These are phyloP conservation scores for Tephrocybe sp. DNA, from an alignment of 768 basidiomycete species.

Conservation along the genomic window DNA sequence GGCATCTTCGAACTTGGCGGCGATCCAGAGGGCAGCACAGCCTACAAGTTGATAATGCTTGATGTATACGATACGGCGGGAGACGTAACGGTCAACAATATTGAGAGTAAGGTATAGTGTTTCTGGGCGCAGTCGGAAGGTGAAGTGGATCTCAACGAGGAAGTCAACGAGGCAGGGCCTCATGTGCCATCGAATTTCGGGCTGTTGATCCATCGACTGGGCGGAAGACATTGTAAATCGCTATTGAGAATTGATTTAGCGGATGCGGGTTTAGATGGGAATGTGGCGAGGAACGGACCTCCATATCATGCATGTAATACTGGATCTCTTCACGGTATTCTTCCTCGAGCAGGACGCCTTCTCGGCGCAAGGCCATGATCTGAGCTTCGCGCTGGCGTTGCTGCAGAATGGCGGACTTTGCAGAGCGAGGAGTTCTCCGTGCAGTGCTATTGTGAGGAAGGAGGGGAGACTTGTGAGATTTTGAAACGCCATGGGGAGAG, in stretches of 20 bases:
- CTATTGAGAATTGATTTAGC: conserved; percentile 28
- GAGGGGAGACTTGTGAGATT: conserved; percentile 60
- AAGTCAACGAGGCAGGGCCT: conserved; percentile 98
- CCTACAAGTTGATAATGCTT: conserved; percentile 99
- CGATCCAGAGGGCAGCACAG: conserved; percentile 98
- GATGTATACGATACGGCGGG: conserved; percentile 96
- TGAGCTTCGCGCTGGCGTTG: conserved; percentile 73
- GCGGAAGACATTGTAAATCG: conserved; percentile 86
- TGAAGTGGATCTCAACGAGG: conserved; percentile 97
- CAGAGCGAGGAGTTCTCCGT: conserved; percentile 66
- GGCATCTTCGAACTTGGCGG: conserved; percentile 98
- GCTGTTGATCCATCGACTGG: conserved; percentile 98
- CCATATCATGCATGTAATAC: conserved; percentile 96
- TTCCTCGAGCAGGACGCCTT: conserved; percentile 84
- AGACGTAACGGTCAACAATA: conserved; percentile 98
- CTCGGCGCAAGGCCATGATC: conserved; percentile 65
- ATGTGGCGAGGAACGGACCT: conserved; percentile 62
- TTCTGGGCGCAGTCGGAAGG: conserved; percentile 96
- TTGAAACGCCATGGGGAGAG: conserved; percentile 76
- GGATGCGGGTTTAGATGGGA: conserved; percentile 12
- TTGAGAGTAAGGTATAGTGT: conserved; percentile 98
- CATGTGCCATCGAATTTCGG: conserved; percentile 99
- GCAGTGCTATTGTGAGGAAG: conserved; percentile 47
- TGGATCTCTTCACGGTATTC: conserved; percentile 95
- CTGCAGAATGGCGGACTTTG: conserved; percentile 56